Evolutionary conservation across 108 stramenopile species (phyloP), one percentile per base, ranked within the genome.

Genomic region (Pseudonitzschia multistriata): DNA sequence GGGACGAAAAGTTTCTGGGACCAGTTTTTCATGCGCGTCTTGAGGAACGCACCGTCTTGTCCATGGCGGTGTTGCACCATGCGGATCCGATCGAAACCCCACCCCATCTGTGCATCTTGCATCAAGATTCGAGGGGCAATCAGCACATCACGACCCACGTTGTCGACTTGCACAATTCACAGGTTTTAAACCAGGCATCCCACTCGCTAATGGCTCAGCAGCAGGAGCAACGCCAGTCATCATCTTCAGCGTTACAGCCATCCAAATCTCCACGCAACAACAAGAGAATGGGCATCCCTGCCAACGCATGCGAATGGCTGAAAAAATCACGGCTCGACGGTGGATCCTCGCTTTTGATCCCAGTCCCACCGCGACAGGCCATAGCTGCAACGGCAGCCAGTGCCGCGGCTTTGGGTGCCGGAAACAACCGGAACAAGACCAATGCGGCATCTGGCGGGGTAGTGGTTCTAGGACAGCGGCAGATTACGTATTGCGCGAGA

Each of bases 71-170:
- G 67, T 61, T 91, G 21, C 78, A 84, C 66, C 77, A 78, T 61
- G 60, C 57, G 49, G 77, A 78, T 62, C 65, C 77, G 2, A 37
- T 59, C 48, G 40, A 25, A 39, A 72, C 53, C 55, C 62, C 82
- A 15, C 93, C 89, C 22, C 90, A 91, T 74, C 42, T 94, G 42
- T 71, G 72, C 34, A n/a, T 94, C 33, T 62, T 94, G 71, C 84
- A 91, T 61, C 90, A 90, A 70, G 92, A 93, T 78, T 79, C 82
- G 4, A 67, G 81, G 28, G 86, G 88, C 0, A 68, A 61, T 37
- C 90, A 91, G 67, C 93, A 91, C 72, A 76, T 94, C 19, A 67
- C 78, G 22, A 71, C 88, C 3, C 85, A 89, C 66, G 81, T 82
- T 13, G 68, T 88, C 11, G 85, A 88, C 56, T 62, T 83, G 54